Conservation (phyloP, 805 yeast species). For the Spencermartinsiella europaea region DNA sequence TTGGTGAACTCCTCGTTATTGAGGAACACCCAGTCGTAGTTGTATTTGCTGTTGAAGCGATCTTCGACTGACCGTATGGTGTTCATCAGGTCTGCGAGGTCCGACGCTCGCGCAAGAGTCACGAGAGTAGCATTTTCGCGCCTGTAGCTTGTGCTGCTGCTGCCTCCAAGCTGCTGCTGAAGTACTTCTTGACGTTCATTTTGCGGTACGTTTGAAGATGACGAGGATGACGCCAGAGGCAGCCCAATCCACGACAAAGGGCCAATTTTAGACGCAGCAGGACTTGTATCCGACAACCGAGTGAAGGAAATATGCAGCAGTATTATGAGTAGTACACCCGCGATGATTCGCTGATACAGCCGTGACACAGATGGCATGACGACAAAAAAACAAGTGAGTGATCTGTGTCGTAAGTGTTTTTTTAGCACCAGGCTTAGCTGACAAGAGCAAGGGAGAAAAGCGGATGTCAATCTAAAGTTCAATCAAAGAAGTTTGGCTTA, state of each 20-base stretch:
- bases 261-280: neutral
- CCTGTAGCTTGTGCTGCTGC: neutral
- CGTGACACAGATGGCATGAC: neutral
- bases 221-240: neutral
- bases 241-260: neutral
- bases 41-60: slow-evolving; percentile 67
- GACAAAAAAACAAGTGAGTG: no score
- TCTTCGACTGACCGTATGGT: slow-evolving; percentile 78
- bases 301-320: neutral
- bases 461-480: no score
- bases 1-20: slow-evolving; percentile 77
- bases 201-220: neutral
- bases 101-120: slow-evolving; percentile 72
- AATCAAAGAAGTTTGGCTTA: no score
- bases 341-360: neutral
- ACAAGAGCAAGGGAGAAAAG: no score
- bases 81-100: slow-evolving; percentile 52
- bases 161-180: neutral
- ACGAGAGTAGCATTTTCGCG: slow-evolving; percentile 74
- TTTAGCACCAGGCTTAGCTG: no score
- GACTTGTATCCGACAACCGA: neutral
- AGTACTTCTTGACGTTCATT: neutral
- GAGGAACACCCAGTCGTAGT: slow-evolving; percentile 89
- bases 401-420: no score
- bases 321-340: neutral